phyloP scores from a whole-genome alignment of 805 yeast genomes.

The Ogataea trehaloabstinens region DNA sequence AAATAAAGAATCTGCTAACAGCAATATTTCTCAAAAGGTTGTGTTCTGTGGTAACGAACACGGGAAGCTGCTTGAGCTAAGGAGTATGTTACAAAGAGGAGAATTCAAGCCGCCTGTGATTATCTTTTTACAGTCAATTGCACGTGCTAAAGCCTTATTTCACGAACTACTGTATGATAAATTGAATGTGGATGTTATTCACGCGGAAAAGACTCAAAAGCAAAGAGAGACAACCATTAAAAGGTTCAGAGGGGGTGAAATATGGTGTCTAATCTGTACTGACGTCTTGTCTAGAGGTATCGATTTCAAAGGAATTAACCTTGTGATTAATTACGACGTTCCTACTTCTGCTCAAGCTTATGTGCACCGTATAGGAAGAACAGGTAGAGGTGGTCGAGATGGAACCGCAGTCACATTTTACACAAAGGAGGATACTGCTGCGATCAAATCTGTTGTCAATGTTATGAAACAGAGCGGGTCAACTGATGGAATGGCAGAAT shows the following conservation, averaged over 20 bases:
- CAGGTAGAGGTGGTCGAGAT: slow-evolving; percentile 88
- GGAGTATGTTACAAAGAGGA: slow-evolving; percentile 82
- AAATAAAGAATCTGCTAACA: slow-evolving; percentile 89
- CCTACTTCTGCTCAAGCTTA: slow-evolving; percentile 93
- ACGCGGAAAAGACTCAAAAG: slow-evolving; percentile 85
- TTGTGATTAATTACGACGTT: slow-evolving; percentile 94
- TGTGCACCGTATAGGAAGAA: slow-evolving; percentile 97
- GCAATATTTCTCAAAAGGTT: slow-evolving; percentile 76
- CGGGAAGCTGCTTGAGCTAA: slow-evolving; percentile 88
- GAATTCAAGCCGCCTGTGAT: slow-evolving; percentile 91
- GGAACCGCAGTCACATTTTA: slow-evolving; percentile 92
- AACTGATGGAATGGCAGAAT: slow-evolving; percentile 57
- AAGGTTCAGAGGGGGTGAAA: slow-evolving; percentile 81
- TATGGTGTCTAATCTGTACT: slow-evolving; percentile 96
- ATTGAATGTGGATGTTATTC: slow-evolving; percentile 91
- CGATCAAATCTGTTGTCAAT: slow-evolving; percentile 80
- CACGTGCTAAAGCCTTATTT: slow-evolving; percentile 91
- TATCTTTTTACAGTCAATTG: slow-evolving; percentile 86
- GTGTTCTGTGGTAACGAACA: slow-evolving; percentile 90
- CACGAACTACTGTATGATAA: slow-evolving; percentile 91
- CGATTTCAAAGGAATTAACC: slow-evolving; percentile 91
- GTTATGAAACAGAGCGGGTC: slow-evolving; percentile 94
- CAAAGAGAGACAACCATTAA: slow-evolving; percentile 86
- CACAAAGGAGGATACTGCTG: slow-evolving; percentile 80
- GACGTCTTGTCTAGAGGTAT: slow-evolving; percentile 96